A percentile compares a stretch with the other conserved stretches of the same genome.
These are phyloP conservation scores for Phaffomyces antillensis DNA, from an alignment of 805 yeast species.

Conservation along the genomic window DNA sequence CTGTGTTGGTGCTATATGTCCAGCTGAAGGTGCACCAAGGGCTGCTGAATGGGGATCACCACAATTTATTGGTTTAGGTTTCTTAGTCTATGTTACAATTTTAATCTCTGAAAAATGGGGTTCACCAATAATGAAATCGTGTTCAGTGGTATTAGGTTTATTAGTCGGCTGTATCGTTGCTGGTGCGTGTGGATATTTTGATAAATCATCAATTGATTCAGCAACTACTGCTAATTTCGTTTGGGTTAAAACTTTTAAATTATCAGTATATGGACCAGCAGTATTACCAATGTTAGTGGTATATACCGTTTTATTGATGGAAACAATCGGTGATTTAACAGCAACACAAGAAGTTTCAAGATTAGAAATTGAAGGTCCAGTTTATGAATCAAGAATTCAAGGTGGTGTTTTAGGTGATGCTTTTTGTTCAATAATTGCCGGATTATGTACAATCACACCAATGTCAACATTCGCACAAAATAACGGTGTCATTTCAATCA, in stretches of 20 bases:
- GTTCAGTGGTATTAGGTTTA: conserved; percentile 83
- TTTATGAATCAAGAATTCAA: conserved; percentile 79
- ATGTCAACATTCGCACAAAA: conserved; percentile 91
- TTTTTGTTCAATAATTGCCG: conserved; percentile 66
- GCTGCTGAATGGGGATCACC: conserved; percentile 79
- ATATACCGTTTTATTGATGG: conserved; percentile 77
- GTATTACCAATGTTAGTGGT: conserved; percentile 82
- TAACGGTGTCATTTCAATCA: conserved; percentile 87
- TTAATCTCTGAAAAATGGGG: conserved; percentile 81
- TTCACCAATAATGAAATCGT: conserved; percentile 89
- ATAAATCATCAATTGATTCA: conserved; percentile 43
- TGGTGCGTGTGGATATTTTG: conserved; percentile 84
- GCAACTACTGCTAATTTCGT: conserved; percentile 85
- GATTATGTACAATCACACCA: conserved; percentile 77
- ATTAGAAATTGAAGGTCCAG: conserved; percentile 71
- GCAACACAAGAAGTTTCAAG: conserved; percentile 91
- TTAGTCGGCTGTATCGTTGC: conserved; percentile 87
- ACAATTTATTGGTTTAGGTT: conserved; percentile 82
- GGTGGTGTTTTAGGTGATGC: conserved; percentile 94
- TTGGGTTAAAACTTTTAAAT: conserved; percentile 81
- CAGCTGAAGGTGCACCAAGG: conserved; percentile 46
- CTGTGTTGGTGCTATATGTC: conserved; percentile 45
- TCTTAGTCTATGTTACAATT: conserved; percentile 69
- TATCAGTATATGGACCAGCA: conserved; percentile 74
- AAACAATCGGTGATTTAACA: conserved; percentile 89